These are phyloP conservation scores for Colletotrichum sp. DNA, from an alignment of 2,329 filamentous ascomycete species.

Conservation along the genomic window DNA sequence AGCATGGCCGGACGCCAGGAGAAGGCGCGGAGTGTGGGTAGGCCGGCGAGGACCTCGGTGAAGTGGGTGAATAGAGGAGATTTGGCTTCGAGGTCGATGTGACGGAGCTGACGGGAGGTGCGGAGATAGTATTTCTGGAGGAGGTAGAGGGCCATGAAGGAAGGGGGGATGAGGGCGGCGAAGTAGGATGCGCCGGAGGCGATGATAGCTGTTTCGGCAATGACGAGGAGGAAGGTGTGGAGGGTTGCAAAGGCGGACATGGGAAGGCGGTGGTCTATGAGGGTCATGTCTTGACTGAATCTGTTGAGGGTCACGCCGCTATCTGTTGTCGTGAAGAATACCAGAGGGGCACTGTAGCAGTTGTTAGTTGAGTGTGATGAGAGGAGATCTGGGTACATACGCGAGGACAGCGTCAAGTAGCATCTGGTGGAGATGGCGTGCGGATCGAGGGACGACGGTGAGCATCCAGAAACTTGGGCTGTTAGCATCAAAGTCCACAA, in stretches of 20 bases:
- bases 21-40: conserved; percentile 56
- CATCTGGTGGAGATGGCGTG: conserved; percentile 28
- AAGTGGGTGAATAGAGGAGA: conserved; percentile 57
- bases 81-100: conserved; percentile 58
- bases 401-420: conserved; percentile 16
- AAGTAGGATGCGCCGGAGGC: conserved; percentile 48
- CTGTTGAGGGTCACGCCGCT: conserved; percentile 38
- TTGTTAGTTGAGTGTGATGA: not conserved
- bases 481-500: conserved; percentile 24
- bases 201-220: conserved; percentile 50
- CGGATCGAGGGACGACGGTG: conserved; percentile 26
- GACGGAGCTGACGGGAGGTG: conserved; percentile 59
- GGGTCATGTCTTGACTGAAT: conserved; percentile 48
- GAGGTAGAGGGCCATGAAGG: conserved; percentile 44
- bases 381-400: not conserved
- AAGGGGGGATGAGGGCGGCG: conserved; percentile 45
- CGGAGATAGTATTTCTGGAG: conserved; percentile 60
- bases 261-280: conserved; percentile 44
- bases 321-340: conserved; percentile 40
- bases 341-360: not conserved
- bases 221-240: conserved; percentile 31
- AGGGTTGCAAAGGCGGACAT: conserved; percentile 22
- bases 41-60: conserved; percentile 50
- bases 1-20: conserved; percentile 47
- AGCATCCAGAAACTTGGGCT: conserved; percentile 29